phyloP scores from a whole-genome alignment of 331 rosid species.

The Acacia concinna region DNA sequence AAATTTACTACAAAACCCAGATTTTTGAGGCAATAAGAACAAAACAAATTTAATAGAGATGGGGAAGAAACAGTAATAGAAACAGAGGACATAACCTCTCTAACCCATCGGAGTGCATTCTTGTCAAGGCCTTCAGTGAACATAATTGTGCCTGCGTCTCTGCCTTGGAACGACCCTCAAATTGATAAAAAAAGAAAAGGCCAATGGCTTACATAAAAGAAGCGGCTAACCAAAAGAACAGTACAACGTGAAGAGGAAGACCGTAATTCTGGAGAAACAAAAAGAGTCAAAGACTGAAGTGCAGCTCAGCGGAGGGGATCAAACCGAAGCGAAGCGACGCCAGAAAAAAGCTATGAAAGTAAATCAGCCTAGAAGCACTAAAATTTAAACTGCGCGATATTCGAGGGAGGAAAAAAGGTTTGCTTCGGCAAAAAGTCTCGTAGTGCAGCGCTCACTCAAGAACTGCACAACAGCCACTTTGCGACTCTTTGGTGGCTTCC shows the following conservation, averaged over 20 bases:
- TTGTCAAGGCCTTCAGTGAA: slow-evolving; percentile 69
- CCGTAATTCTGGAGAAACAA: neutral
- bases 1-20: neutral
- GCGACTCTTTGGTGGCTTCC: slow-evolving; percentile 20
- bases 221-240: neutral
- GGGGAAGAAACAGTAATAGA: neutral
- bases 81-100: slow-evolving; percentile 47
- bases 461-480: neutral
- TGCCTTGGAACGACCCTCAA: slow-evolving; percentile 2
- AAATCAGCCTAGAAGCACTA: slow-evolving; percentile 24
- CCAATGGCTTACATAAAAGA: neutral
- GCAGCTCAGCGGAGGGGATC: neutral
- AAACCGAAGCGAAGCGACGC: slow-evolving; percentile 29
- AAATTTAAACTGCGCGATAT: neutral
- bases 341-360: neutral
- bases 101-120: slow-evolving; percentile 71
- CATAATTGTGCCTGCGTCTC: slow-evolving; percentile 28
- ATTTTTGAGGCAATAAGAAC: neutral
- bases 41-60: neutral
- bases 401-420: slow-evolving; percentile 13
- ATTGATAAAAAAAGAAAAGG: neutral
- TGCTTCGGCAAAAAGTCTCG: slow-evolving; percentile 24
- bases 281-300: neutral
- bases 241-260: neutral
- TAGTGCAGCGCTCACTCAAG: neutral